Evolutionary conservation across 139 green algal genomes (phyloP), one percentile per base, ranked within the genome.

Genomic region (Haematococcus sp.): DNA sequence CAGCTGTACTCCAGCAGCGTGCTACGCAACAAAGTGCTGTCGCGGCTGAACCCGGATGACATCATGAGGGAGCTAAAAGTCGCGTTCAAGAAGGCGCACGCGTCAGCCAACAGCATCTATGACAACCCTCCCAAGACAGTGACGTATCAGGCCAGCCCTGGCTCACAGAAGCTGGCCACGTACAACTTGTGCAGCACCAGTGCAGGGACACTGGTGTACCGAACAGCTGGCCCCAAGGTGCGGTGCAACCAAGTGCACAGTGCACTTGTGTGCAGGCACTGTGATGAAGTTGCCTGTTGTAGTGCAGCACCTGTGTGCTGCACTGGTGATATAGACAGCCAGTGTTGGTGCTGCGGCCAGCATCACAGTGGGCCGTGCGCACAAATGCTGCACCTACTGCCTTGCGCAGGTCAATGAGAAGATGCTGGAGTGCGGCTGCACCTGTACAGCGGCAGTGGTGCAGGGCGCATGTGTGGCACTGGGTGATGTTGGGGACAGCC

Each of bases 381-480:
- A n/a, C n/a, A n/a, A n/a, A n/a, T n/a, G n/a, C n/a, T n/a, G n/a
- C n/a, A n/a, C n/a, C n/a, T n/a, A n/a, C n/a, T n/a, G n/a, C n/a
- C n/a, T n/a, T n/a, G n/a, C n/a, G 61, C 63, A 58, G 19, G 71
- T 56, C 0, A 43, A 63, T 1, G 78, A 84, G 73, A 77, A 77
- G 63, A 56, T 84, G 59, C 67, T 93, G 28, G 88, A 93, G 76
- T 93, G 84, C 60, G 88, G 88, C 51, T 87, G 77, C 34, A 91
- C 87, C 3, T 86, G 79, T 73, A 93, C 86, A 0, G 63, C 78
- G 30, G 88, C 80, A 11, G 46, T 91, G 20, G 59, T 91, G 33
- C 86, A 93, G 69, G 84, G 80, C 2, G 19, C 20, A 27, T 44
- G 44, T 19, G 22, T 93, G 64, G 64, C 35, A 13, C 25, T 93